A percentile compares a stretch with the other conserved stretches of the same genome.
phyloP scores from a whole-genome alignment of 345 rosid species.

The Physaria fendleri region DNA sequence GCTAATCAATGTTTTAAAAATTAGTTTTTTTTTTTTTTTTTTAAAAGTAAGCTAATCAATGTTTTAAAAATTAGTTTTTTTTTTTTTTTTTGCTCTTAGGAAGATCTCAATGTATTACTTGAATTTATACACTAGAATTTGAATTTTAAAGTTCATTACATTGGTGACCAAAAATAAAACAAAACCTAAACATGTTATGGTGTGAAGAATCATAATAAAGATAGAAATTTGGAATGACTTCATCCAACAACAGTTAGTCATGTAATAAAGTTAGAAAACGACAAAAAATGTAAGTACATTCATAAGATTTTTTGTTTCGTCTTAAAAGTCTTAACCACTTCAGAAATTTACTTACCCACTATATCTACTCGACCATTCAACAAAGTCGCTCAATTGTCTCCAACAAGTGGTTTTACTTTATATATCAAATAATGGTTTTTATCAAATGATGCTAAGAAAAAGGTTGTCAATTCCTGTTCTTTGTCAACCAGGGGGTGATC shows the following conservation, averaged over 20 bases:
- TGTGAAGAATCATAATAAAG: too few relatives aligned
- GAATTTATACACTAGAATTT: background rate
- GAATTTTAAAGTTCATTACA: background rate
- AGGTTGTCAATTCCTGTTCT: too few relatives aligned
- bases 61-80: too few relatives aligned
- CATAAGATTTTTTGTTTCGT: background rate
- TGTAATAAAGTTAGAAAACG: background rate
- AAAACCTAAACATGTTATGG: too few relatives aligned
- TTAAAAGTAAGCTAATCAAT: too few relatives aligned
- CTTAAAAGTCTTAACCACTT: too few relatives aligned
- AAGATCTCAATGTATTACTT: too few relatives aligned
- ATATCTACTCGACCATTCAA: conserved; percentile 1
- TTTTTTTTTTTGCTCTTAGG: background rate
- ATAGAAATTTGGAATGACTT: too few relatives aligned
- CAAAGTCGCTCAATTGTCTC: background rate
- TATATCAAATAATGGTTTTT: background rate
- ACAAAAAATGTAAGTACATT: background rate
- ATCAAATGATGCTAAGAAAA: background rate
- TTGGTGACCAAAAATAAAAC: background rate
- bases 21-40: too few relatives aligned
- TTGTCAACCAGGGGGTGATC: too few relatives aligned
- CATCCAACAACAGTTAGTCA: too few relatives aligned
- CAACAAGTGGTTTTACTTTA: background rate
- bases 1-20: too few relatives aligned
- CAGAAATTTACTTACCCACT: conserved; percentile 13